These are phyloP conservation scores for Lactarius indigo DNA, from an alignment of 768 basidiomycete species.

Conservation along the genomic window DNA sequence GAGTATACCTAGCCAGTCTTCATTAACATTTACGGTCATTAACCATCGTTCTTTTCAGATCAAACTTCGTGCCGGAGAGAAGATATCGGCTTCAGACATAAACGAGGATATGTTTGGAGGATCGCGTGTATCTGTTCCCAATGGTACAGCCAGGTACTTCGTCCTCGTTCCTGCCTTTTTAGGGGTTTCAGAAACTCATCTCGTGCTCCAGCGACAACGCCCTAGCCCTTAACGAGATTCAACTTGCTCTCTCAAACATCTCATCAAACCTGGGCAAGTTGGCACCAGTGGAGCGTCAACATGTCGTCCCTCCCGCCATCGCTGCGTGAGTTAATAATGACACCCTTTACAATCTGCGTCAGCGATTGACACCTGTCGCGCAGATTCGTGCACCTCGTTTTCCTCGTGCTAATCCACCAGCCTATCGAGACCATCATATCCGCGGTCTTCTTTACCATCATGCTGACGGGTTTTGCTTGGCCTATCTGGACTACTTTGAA, in stretches of 20 bases:
- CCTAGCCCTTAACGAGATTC: background rate
- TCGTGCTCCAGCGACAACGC: background rate
- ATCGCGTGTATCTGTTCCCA: background rate
- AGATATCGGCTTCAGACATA: background rate
- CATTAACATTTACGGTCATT: background rate
- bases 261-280: constrained; percentile 3
- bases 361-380: background rate
- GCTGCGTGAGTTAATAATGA: constrained; percentile 10
- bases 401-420: background rate
- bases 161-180: background rate
- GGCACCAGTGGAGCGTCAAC: background rate
- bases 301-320: background rate
- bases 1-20: background rate
- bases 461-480: constrained; percentile 6
- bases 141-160: background rate
- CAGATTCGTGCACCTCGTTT: background rate
- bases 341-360: background rate
- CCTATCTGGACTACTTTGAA: constrained; percentile 6
- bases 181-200: background rate
- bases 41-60: background rate
- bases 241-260: background rate
- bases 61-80: background rate
- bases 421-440: background rate
- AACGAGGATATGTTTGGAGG: background rate
- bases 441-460: constrained; percentile 1